Base-by-base conservation (phyloP, 305 asterid species). In the Plantago rigida region DNA sequence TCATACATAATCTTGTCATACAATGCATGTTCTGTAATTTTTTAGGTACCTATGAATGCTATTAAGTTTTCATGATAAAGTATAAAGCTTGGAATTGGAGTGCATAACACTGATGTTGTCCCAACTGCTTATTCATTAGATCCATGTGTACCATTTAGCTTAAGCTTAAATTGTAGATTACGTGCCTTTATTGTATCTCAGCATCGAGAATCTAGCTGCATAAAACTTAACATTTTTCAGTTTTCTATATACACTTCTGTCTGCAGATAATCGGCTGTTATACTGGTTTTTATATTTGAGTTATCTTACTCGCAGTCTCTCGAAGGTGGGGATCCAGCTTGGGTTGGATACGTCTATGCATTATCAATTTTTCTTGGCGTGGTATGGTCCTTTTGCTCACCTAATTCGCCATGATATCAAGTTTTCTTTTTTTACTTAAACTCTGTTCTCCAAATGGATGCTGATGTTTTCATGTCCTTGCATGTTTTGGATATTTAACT, bases 261-360 rank as follows among this genome's bases (percentile, higher is more conserved):
- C 47, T 58, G 59, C 39, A 62, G 51, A 44, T 53, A 24, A 10
- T 66, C 12, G 60, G 59, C 44, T 51, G 14, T 55, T 8, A 28
- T 22, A 60, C 56, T 56, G 48, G 42, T 66, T 74, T 56, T 74
- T 69, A 17, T 73, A 56, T 47, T 67, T 68, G 63, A 63, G 48
- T 56, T 73, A 39, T 61, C 56, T 54, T 76, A 50, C 59, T 71
- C 76, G 76, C 95, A 92, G 96, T 80, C 99, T 68, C 82, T 92
- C 81, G 96, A 92, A 78, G 65, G 64, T 49, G 93, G 95, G 5
- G 88, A 77, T 69, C 89, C 95, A 56, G 84, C 94, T 63, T 86
- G 93, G 99, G 77, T 88, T 67, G 96, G 99, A 68, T 92, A 92
- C 63, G 11, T 79, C 66, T 92, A 86, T 64, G 99, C 99, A 65